phyloP scores from a whole-genome alignment of 805 yeast genomes.

The Babjeviella inositovora region DNA sequence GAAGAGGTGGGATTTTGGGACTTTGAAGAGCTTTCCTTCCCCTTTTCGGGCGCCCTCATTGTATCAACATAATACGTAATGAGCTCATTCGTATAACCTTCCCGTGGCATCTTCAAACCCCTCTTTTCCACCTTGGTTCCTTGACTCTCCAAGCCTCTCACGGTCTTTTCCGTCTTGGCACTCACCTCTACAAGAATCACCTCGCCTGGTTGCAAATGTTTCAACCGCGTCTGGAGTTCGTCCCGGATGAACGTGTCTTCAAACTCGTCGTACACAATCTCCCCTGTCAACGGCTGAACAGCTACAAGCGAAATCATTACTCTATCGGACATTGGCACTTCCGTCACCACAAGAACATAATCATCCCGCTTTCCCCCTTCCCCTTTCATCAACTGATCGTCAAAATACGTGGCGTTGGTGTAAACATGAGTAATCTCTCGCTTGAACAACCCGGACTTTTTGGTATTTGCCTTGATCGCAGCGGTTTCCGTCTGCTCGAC shows the following conservation, averaged over 20 bases:
- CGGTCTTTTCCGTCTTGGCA: constrained; percentile 9
- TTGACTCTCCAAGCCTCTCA: constrained; percentile 2
- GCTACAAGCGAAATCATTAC: constrained; percentile 32
- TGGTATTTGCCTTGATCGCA: constrained; percentile 49
- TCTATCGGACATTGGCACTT: constrained; percentile 9
- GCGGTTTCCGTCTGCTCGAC: constrained; percentile 78
- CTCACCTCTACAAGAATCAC: constrained; percentile 25
- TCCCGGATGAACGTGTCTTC: constrained; percentile 37
- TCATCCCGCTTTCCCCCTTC: constrained; percentile 2
- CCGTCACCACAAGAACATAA: constrained; percentile 4
- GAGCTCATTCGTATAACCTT: too few species aligned
- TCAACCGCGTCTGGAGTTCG: constrained; percentile 58
- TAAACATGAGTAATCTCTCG: constrained; percentile 57
- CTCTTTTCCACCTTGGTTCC: not conserved
- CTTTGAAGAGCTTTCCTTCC: too few species aligned
- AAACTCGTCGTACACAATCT: constrained; percentile 57
- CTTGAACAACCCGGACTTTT: constrained; percentile 43
- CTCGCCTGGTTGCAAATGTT: constrained; percentile 69
- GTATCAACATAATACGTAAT: too few species aligned
- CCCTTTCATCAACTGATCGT: constrained; percentile 23
- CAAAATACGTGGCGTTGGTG: constrained; percentile 75
- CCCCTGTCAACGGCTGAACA: constrained; percentile 62
- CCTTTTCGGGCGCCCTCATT: too few species aligned
- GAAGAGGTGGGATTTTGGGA: too few species aligned
- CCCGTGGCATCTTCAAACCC: too few species aligned